Conservation (phyloP, 306 rosid genomes). For the Rubus idaeus region DNA sequence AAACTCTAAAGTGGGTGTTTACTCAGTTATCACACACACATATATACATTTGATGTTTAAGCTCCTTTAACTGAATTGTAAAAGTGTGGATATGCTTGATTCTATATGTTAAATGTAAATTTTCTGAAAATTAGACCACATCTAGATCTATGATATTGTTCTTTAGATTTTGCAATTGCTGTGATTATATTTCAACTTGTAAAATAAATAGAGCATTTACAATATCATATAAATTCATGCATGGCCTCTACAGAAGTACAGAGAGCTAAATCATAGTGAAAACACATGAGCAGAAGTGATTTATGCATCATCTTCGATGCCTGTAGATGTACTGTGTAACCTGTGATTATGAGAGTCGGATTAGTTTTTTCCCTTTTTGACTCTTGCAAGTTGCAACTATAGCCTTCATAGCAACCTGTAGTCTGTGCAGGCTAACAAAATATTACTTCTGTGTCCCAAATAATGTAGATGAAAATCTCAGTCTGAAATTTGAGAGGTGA, state of each 20-base stretch:
- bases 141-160: conserved; percentile 4
- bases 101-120: background rate
- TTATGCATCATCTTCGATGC: background rate
- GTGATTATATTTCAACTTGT: background rate
- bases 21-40: background rate
- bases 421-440: too few relatives aligned
- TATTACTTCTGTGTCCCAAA: too few relatives aligned
- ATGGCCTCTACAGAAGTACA: background rate
- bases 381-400: too few relatives aligned
- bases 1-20: background rate
- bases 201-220: background rate
- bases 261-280: background rate
- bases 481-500: too few relatives aligned
- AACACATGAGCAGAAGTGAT: background rate
- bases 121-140: background rate
- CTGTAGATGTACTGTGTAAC: background rate
- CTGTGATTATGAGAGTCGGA: too few relatives aligned
- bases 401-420: too few relatives aligned
- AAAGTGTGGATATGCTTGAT: conserved; percentile 4
- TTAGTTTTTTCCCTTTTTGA: too few relatives aligned
- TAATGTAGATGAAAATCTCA: too few relatives aligned
- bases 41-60: conserved; percentile 10
- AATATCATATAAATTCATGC: background rate
- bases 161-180: background rate
- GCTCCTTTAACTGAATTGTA: background rate